phyloP scores from a whole-genome alignment of 1,284 basidiomycete genomes.

The Tilletiopsis washingtonensis region DNA sequence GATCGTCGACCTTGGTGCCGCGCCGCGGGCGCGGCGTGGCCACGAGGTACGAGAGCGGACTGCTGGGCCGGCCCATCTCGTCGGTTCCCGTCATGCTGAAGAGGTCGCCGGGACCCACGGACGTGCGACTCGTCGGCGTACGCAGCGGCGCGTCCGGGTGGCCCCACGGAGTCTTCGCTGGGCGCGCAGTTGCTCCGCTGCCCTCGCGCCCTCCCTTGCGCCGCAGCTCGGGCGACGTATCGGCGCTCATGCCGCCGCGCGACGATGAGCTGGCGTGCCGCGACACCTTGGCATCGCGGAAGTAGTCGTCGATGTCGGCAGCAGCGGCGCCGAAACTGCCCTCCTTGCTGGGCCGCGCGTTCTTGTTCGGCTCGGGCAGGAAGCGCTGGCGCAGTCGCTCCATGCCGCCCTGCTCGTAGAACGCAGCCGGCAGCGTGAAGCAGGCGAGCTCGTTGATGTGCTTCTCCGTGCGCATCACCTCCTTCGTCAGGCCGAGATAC shows the following conservation, averaged over 20 bases:
- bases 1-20: background rate
- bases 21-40: slow-evolving; percentile 1
- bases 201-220: too few species aligned
- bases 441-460: slow-evolving; percentile 93
- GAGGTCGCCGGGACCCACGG: slow-evolving; percentile 52
- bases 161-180: slow-evolving; percentile 30
- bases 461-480: slow-evolving; percentile 91
- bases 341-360: background rate
- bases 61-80: slow-evolving; percentile 3
- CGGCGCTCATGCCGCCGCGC: background rate
- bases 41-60: slow-evolving; percentile 1
- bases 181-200: too few species aligned
- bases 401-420: slow-evolving; percentile 90
- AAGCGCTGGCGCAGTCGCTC: slow-evolving; percentile 78
- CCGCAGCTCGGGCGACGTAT: too few species aligned
- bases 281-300: background rate
- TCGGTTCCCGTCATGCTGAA: slow-evolving; percentile 50
- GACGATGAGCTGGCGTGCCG: background rate
- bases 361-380: slow-evolving; percentile 21
- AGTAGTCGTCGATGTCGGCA: slow-evolving; percentile 1
- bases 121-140: slow-evolving; percentile 29
- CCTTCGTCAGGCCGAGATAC: slow-evolving; percentile 88
- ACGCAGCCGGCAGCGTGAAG: slow-evolving; percentile 79
- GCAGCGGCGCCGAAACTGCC: background rate
- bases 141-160: slow-evolving; percentile 36